A percentile compares a stretch with the other conserved stretches of the same genome.
Evolutionary conservation across 106 monocot species (phyloP).

Genomic region (Triglochin maritima): DNA sequence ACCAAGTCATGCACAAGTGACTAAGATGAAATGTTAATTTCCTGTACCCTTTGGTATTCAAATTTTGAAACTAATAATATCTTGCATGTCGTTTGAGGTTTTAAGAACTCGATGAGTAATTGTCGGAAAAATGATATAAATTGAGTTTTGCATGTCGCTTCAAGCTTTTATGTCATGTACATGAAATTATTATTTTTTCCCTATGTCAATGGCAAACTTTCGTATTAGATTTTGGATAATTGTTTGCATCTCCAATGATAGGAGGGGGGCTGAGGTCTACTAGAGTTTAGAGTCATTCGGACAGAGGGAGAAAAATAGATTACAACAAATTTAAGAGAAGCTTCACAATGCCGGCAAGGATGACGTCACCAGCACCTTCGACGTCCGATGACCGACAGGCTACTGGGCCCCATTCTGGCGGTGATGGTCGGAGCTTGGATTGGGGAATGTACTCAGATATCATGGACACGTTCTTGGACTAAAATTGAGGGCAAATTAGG

Average conservation of each 20-base stretch:
- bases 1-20: too few species aligned
- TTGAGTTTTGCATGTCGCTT: too few species aligned
- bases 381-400: constrained; percentile 12
- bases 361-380: constrained; percentile 34
- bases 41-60: too few species aligned
- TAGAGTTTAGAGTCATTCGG: constrained; percentile 43
- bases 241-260: background rate
- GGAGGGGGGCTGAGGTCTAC: constrained; percentile 20
- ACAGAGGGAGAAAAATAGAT: constrained; percentile 39
- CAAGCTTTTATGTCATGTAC: too few species aligned
- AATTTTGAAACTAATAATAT: too few species aligned
- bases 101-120: too few species aligned
- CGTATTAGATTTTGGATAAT: too few species aligned
- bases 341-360: constrained; percentile 62
- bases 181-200: too few species aligned
- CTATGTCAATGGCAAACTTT: too few species aligned
- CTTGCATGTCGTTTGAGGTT: too few species aligned
- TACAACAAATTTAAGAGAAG: constrained; percentile 57
- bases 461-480: constrained; percentile 72
- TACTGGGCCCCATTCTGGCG: constrained; percentile 4
- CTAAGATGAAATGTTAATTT: too few species aligned
- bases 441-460: constrained; percentile 57
- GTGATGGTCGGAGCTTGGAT: constrained; percentile 37
- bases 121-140: too few species aligned
- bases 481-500: background rate